Evolutionary conservation across 2,329 filamentous ascomycete genomes (phyloP).

Genomic region (Zasmidium angulare): DNA sequence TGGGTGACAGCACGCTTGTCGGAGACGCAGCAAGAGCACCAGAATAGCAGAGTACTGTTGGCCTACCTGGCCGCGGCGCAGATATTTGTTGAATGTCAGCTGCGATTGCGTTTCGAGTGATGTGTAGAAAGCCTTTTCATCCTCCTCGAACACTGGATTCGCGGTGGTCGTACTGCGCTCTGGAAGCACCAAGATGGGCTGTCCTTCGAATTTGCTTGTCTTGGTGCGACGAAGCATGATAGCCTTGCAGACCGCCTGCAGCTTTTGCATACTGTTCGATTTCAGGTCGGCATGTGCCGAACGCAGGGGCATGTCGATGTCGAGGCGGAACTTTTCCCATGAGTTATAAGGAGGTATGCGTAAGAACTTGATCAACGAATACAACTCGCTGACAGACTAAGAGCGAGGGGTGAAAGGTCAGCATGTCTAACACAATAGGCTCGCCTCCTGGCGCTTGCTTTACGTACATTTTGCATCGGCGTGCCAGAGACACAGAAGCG

Average conservation of each 20-base stretch:
- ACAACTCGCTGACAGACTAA: conserved; percentile 59
- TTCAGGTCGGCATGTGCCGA: conserved; percentile 30
- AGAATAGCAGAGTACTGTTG: conserved; percentile 78
- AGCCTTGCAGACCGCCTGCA: conserved; percentile 75
- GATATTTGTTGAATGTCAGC: conserved; percentile 73
- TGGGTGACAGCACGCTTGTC: conserved; percentile 78
- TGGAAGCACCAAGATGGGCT: conserved; percentile 69
- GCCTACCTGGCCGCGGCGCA: conserved; percentile 66
- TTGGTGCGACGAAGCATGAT: conserved; percentile 83
- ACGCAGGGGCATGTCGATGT: conserved; percentile 57
- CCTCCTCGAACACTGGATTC: conserved; percentile 65
- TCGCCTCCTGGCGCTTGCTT: conserved; percentile 38
- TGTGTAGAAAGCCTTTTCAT: conserved; percentile 65
- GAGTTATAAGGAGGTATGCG: conserved; percentile 72
- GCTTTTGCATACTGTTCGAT: conserved; percentile 61
- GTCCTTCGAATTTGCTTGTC: conserved; percentile 72
- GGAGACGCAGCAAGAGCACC: conserved; percentile 74
- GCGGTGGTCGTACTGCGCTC: conserved; percentile 62
- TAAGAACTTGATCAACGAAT: conserved; percentile 74
- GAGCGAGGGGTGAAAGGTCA: background rate
- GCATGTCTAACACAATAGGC: background rate
- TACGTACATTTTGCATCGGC: conserved; percentile 84
- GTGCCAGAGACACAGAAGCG: conserved; percentile 78
- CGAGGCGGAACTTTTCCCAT: conserved; percentile 60
- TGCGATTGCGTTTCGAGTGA: conserved; percentile 66